Evolutionary conservation across 78 protist genomes (phyloP), one percentile per base, ranked within the genome.

Genomic region (Dictyostelium firmibasis): DNA sequence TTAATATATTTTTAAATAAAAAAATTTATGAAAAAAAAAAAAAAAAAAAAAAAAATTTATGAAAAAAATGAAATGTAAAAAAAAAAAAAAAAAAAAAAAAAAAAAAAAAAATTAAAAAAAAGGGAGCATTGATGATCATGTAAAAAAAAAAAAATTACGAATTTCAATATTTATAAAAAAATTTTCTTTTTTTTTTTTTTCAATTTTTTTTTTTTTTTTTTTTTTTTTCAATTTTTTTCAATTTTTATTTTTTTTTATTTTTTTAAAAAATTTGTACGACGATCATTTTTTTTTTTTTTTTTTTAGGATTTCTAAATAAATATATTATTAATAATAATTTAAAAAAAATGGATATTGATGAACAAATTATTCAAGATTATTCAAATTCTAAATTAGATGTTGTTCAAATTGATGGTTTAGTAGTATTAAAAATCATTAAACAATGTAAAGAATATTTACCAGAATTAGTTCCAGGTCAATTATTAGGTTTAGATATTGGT

Each of bases 401-500:
- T 31, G 94, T 89, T 35, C 94, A 89, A 81, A 89, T 89, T 57
- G 94, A 89, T 53, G 95, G 95, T 35, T 84, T 88, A 60, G 97
- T 87, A 18, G 88, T 91, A 14, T 72, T 97, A 67, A 95, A 96
- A 81, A 96, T 98, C 67, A 69, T 98, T 75, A 96, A 97, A 93
- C 96, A 96, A 78, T 95, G 97, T 89, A 91, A 92, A 44, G 97
- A 95, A 53, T 74, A 89, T n/a, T 75, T 85, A 7, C 98, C 97
- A 38, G 95, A 96, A 27, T 64, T 96, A 64, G 94, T 92, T 11
- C 92, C 88, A 79, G 91, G 99, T 14, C 97, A 97, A 93, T 93
- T 97, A 50, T 86, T 98, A n/a, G 99, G 99, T 38, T 38, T 96
- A 86, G 97, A 92, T 85, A 78, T 96, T 38, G 96, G 93, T 35